These are phyloP conservation scores for Aleurites moluccanus DNA, from an alignment of 441 rosid species.

Conservation along the genomic window DNA sequence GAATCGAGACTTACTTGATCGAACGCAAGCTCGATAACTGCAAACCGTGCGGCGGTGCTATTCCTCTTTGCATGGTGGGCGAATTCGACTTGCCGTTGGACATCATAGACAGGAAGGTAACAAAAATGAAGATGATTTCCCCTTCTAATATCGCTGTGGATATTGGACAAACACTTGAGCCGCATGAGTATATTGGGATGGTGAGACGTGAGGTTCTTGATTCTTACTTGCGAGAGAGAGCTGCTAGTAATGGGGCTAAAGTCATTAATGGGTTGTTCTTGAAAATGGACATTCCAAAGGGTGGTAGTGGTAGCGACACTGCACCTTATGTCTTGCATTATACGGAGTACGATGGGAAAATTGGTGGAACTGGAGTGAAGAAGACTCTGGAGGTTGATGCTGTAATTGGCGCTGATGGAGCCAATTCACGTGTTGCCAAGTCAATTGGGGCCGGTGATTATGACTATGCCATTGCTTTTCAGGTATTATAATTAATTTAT, in stretches of 20 bases:
- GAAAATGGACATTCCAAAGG: slow-evolving; percentile 68
- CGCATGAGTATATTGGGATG: slow-evolving; percentile 93
- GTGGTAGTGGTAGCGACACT: slow-evolving; percentile 30
- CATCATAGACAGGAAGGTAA: slow-evolving; percentile 78
- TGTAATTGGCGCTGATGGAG: slow-evolving; percentile 91
- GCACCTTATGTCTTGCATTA: slow-evolving; percentile 69
- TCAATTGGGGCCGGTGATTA: slow-evolving; percentile 84
- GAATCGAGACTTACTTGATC: slow-evolving; percentile 79
- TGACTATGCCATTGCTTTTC: slow-evolving; percentile 90
- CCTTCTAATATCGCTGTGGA: slow-evolving; percentile 90
- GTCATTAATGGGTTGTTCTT: slow-evolving; percentile 79
- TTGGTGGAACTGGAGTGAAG: slow-evolving; percentile 66
- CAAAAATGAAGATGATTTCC: slow-evolving; percentile 94
- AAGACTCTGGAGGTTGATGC: slow-evolving; percentile 89
- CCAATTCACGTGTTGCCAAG: slow-evolving; percentile 90
- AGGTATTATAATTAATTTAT: slow-evolving; percentile 49
- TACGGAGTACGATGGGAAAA: slow-evolving; percentile 71
- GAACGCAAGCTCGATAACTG: slow-evolving; percentile 87
- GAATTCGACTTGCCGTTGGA: slow-evolving; percentile 85
- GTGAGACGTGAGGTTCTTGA: slow-evolving; percentile 87
- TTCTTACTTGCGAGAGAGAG: slow-evolving; percentile 67
- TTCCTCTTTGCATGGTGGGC: slow-evolving; percentile 91
- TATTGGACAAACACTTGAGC: slow-evolving; percentile 77
- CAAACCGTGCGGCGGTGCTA: slow-evolving; percentile 94
- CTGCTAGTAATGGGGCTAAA: slow-evolving; percentile 64